These are phyloP conservation scores for Cyberlindnera lachancei DNA, from an alignment of 805 yeast genomes.

Conservation along the genomic window DNA sequence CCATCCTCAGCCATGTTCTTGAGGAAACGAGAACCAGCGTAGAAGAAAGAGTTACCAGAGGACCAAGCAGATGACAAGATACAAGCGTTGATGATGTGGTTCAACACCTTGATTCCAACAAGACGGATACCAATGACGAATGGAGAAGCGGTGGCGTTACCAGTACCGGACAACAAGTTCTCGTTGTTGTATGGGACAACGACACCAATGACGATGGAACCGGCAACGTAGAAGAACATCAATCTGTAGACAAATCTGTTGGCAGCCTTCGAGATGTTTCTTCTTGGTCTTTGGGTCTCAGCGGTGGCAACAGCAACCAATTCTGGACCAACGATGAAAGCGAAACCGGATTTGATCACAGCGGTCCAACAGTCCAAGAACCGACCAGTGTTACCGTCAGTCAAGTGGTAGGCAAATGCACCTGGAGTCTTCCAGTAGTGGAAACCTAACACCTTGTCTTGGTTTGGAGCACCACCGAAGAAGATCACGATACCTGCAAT, in stretches of 20 bases:
- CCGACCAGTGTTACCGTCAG: slow-evolving; percentile 49
- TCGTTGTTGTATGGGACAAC: slow-evolving; percentile 57
- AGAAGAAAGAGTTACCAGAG: slow-evolving; percentile 75
- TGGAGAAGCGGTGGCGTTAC: slow-evolving; percentile 68
- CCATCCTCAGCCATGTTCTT: slow-evolving; percentile 68
- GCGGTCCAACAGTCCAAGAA: slow-evolving; percentile 60
- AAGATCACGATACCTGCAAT: slow-evolving; percentile 49
- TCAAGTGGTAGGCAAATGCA: slow-evolving; percentile 41
- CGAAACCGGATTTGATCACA: slow-evolving; percentile 56
- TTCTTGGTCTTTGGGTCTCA: slow-evolving; percentile 54
- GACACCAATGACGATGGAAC: slow-evolving; percentile 62
- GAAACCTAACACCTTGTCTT: slow-evolving; percentile 51
- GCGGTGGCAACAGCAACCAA: slow-evolving; percentile 49
- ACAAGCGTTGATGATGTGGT: slow-evolving; percentile 72
- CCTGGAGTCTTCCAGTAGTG: slow-evolving; percentile 60
- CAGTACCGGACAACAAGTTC: slow-evolving; percentile 37
- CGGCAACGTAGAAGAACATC: slow-evolving; percentile 52
- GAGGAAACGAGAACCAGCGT: slow-evolving; percentile 67
- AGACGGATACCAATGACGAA: slow-evolving; percentile 74
- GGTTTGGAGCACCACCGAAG: slow-evolving; percentile 58
- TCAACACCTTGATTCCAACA: slow-evolving; percentile 59
- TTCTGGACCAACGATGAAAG: slow-evolving; percentile 60
- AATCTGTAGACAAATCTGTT: slow-evolving; percentile 47
- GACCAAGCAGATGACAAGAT: slow-evolving; percentile 74
- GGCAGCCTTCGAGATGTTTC: slow-evolving; percentile 56